Evolutionary conservation across 768 basidiomycete species (phyloP).

Genomic region (Tylopilus cervinicoccineus): DNA sequence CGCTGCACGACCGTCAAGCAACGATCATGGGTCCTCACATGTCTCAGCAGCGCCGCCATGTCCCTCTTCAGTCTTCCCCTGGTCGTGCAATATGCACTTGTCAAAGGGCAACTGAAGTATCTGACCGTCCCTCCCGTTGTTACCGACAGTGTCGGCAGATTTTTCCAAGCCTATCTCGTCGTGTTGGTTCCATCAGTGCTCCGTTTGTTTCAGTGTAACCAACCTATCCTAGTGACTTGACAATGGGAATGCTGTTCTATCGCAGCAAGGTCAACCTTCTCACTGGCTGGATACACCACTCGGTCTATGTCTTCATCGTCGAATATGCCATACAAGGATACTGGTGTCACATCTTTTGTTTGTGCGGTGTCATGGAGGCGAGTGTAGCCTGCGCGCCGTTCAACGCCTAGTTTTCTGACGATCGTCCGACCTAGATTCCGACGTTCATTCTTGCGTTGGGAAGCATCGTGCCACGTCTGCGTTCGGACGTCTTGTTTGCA

Average conservation of each 20-base stretch:
- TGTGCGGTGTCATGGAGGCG: constrained; percentile 48
- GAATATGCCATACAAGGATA: constrained; percentile 33
- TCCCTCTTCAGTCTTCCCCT: constrained; percentile 39
- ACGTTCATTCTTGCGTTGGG: constrained; percentile 50
- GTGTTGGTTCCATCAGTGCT: constrained; percentile 23
- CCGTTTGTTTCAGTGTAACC: constrained; percentile 7
- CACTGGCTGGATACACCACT: constrained; percentile 55
- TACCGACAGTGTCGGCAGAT: constrained; percentile 28
- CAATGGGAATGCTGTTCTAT: constrained; percentile 44
- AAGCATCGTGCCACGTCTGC: constrained; percentile 39
- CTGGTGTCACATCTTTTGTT: constrained; percentile 42
- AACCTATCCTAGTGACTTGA: constrained; percentile 37
- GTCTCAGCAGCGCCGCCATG: constrained; percentile 39
- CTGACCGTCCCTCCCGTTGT: constrained; percentile 19
- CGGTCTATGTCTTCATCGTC: constrained; percentile 39
- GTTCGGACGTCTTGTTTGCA: constrained; percentile 50
- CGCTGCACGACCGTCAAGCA: constrained; percentile 37
- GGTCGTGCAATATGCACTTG: constrained; percentile 26
- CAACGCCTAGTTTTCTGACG: background rate
- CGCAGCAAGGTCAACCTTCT: constrained; percentile 43
- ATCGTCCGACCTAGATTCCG: constrained; percentile 36
- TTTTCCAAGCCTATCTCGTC: constrained; percentile 47
- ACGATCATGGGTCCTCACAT: constrained; percentile 46
- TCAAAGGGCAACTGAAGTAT: constrained; percentile 26
- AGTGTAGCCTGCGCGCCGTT: constrained; percentile 1